Evolutionary conservation across 1,284 basidiomycete genomes (phyloP).

Genomic region (Apiotrichum akiyoshidainum): DNA sequence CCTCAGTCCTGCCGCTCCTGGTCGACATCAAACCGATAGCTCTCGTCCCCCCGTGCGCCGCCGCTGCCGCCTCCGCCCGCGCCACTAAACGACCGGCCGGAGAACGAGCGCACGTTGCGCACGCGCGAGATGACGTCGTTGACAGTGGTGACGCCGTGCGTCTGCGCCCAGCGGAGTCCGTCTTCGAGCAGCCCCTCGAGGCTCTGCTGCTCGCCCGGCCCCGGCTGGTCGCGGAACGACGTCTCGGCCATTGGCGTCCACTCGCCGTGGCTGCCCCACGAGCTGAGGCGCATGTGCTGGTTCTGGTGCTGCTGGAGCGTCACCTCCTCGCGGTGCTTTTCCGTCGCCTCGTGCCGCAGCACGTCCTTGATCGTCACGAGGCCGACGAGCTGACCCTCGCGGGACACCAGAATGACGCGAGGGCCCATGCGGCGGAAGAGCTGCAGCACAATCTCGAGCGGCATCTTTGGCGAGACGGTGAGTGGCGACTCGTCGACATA

Average conservation of each 20-base stretch:
- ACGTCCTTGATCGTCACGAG: slow-evolving; percentile 96
- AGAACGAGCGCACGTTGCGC: slow-evolving; percentile 1
- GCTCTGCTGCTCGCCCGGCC: neutral
- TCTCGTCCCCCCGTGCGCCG: neutral
- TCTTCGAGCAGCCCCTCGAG: slow-evolving; percentile 20
- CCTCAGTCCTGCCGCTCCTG: neutral
- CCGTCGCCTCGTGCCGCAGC: slow-evolving; percentile 68
- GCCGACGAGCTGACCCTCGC: slow-evolving; percentile 75
- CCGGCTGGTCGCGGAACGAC: too few relatives aligned
- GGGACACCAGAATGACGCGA: slow-evolving; percentile 86
- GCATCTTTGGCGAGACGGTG: slow-evolving; percentile 86
- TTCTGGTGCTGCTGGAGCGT: neutral
- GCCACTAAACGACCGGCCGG: too few relatives aligned
- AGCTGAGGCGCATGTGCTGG: neutral
- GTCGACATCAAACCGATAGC: neutral
- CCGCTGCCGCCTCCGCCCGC: too few relatives aligned
- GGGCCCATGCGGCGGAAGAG: slow-evolving; percentile 94
- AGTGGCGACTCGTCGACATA: slow-evolving; percentile 95
- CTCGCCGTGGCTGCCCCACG: slow-evolving; percentile 3
- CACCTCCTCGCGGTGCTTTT: slow-evolving; percentile 28
- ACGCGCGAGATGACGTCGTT: slow-evolving; percentile 21
- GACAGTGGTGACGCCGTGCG: slow-evolving; percentile 16
- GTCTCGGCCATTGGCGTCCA: slow-evolving; percentile 2
- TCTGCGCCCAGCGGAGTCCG: slow-evolving; percentile 20
- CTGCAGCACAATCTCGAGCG: slow-evolving; percentile 94